Evolutionary conservation across 1,139 yeast species (phyloP).

Genomic region (Kodamaea derodonti): DNA sequence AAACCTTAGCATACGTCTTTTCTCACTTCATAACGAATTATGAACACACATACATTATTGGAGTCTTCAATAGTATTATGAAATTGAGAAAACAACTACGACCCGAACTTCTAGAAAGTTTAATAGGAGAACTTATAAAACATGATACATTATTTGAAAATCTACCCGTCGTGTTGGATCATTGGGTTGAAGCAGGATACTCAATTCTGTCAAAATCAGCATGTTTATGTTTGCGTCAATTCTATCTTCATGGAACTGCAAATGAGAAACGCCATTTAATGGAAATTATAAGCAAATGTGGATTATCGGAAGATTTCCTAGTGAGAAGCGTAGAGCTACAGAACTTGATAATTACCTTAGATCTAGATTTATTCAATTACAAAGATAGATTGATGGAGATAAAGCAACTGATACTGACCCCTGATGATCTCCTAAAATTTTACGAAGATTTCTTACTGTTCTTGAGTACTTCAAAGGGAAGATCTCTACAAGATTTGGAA

Average conservation of each 20-base stretch:
- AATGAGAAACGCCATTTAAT: slow-evolving; percentile 25
- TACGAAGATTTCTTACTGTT: slow-evolving; percentile 19
- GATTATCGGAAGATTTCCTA: slow-evolving; percentile 20
- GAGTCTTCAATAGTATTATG: slow-evolving; percentile 19
- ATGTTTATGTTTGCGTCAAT: slow-evolving; percentile 26
- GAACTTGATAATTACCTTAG: slow-evolving; percentile 24
- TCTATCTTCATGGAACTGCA: slow-evolving; percentile 26
- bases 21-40: slow-evolving; percentile 29
- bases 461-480: slow-evolving; percentile 7
- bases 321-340: slow-evolving; percentile 24
- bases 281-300: slow-evolving; percentile 18
- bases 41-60: slow-evolving; percentile 30
- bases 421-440: slow-evolving; percentile 15
- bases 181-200: slow-evolving; percentile 28
- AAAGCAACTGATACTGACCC: slow-evolving; percentile 3
- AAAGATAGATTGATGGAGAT: slow-evolving; percentile 25
- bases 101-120: slow-evolving; percentile 24
- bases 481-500: slow-evolving; percentile 7
- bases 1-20: slow-evolving; percentile 27
- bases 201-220: slow-evolving; percentile 27
- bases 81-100: slow-evolving; percentile 19
- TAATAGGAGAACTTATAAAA: slow-evolving; percentile 22
- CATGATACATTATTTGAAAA: slow-evolving; percentile 34
- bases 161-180: slow-evolving; percentile 19
- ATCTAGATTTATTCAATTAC: slow-evolving; percentile 16